Conservation (phyloP, 192 early-diverging fungal genomes). For the Coemansia sp. region DNA sequence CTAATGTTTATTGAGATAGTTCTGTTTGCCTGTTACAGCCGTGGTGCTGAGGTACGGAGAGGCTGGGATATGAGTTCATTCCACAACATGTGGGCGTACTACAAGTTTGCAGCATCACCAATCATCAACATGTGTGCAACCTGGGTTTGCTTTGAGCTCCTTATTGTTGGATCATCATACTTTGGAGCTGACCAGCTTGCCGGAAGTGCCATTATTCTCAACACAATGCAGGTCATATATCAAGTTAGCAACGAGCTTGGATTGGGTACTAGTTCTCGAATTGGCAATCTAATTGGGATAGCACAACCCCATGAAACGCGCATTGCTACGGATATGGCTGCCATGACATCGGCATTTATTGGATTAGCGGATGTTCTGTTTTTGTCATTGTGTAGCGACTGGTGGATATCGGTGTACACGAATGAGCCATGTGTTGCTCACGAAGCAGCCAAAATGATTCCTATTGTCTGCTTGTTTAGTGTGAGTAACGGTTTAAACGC, state of each 20-base stretch:
- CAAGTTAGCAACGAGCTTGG: constrained; percentile 71
- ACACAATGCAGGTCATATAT: constrained; percentile 65
- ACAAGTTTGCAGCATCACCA: constrained; percentile 73
- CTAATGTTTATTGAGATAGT: constrained; percentile 63
- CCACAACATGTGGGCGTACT: constrained; percentile 60
- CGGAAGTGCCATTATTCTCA: constrained; percentile 69
- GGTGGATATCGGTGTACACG: constrained; percentile 61
- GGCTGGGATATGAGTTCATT: constrained; percentile 74
- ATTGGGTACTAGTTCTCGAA: constrained; percentile 73
- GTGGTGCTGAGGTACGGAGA: constrained; percentile 76
- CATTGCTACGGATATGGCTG: constrained; percentile 58
- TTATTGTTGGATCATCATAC: constrained; percentile 70
- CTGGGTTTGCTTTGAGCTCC: constrained; percentile 76
- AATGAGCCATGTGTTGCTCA: constrained; percentile 65
- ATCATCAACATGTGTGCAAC: constrained; percentile 76
- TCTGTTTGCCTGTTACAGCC: constrained; percentile 60
- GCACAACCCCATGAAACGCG: constrained; percentile 57
- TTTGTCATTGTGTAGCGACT: constrained; percentile 13
- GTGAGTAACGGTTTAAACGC: constrained; percentile 58
- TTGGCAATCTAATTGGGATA: constrained; percentile 74
- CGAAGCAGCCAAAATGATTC: constrained; percentile 69
- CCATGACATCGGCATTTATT: constrained; percentile 57
- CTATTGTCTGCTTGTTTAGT: constrained; percentile 71
- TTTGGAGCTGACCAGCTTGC: constrained; percentile 75
- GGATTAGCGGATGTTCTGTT: constrained; percentile 29